phyloP scores from a whole-genome alignment of 352 stramenopile genomes.

The Phytophthora meadii region DNA sequence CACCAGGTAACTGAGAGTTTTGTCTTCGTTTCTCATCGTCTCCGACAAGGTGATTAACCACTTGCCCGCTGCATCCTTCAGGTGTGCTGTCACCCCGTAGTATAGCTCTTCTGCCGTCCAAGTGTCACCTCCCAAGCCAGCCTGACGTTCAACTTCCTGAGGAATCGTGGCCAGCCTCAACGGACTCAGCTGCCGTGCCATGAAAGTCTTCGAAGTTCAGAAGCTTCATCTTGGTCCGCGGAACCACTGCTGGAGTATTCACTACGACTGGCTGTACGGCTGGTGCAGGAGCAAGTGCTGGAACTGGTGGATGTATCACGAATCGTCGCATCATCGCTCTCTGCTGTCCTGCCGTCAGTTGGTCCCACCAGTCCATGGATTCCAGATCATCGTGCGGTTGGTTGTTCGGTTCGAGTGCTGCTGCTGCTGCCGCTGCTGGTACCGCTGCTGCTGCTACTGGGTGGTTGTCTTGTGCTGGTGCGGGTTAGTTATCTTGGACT shows the following conservation, averaged over 20 bases:
- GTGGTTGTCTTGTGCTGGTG: too few species aligned
- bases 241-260: neutral
- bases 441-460: too few species aligned
- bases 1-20: too few species aligned
- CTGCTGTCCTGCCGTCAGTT: neutral
- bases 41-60: neutral
- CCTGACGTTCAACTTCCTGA: neutral
- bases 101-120: neutral
- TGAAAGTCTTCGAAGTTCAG: neutral
- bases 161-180: neutral
- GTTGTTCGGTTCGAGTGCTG: too few species aligned
- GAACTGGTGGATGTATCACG: neutral
- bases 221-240: neutral
- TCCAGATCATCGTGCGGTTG: neutral
- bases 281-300: neutral
- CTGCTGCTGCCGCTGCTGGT: too few species aligned
- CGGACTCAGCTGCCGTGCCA: neutral
- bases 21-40: too few species aligned
- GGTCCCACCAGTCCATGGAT: neutral
- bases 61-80: slow-evolving; percentile 1
- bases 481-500: too few species aligned
- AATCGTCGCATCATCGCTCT: neutral
- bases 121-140: neutral
- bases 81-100: neutral
- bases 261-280: neutral